Evolutionary conservation across 805 yeast genomes (phyloP).

Genomic region (Spathaspora hagerdaliae): DNA sequence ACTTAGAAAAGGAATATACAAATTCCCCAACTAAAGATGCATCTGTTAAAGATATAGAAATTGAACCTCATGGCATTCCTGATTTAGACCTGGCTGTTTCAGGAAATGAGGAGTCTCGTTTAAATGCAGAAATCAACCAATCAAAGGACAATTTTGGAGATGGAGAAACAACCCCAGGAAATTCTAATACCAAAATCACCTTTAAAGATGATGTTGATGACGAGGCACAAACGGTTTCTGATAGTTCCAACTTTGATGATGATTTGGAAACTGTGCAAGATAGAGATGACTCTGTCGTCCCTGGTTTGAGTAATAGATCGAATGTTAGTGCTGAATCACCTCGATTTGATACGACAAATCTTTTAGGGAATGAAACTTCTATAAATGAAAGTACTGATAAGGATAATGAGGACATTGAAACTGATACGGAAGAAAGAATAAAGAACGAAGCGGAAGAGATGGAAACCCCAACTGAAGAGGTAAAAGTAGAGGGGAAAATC

Average conservation of each 20-base stretch:
- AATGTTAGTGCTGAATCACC: background rate
- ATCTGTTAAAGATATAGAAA: background rate
- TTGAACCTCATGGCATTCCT: no score
- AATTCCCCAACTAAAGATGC: background rate
- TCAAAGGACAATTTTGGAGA: slow-evolving; percentile 10
- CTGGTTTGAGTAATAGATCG: background rate
- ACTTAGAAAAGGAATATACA: no score
- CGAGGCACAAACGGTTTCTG: slow-evolving; percentile 12
- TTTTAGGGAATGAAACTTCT: background rate
- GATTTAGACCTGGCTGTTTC: no score
- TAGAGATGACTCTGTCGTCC: slow-evolving; percentile 10
- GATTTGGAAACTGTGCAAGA: slow-evolving; percentile 30
- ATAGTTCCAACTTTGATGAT: slow-evolving; percentile 24
- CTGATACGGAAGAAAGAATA: background rate
- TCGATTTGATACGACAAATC: background rate
- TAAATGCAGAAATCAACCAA: slow-evolving; percentile 1
- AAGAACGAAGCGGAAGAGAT: background rate
- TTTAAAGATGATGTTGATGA: slow-evolving; percentile 23
- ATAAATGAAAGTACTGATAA: no score
- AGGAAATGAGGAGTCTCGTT: background rate
- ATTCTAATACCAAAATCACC: slow-evolving; percentile 22
- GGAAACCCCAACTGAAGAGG: background rate
- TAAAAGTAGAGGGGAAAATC: background rate
- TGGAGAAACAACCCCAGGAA: slow-evolving; percentile 33
- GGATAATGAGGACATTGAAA: background rate